Base-by-base conservation (phyloP, 768 basidiomycete genomes). In the Boletellus emodensis region DNA sequence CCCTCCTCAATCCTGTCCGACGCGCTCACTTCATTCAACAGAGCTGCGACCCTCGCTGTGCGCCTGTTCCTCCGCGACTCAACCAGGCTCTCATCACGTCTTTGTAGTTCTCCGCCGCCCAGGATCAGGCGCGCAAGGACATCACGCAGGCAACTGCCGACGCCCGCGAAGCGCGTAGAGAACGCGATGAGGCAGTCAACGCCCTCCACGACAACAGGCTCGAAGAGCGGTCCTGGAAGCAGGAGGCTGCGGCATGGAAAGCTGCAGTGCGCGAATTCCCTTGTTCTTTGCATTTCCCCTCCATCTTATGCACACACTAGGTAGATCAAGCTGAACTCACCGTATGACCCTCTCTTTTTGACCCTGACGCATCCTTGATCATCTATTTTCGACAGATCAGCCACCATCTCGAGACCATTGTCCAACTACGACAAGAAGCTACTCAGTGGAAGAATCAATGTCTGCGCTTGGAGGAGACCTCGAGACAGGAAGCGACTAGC, bases 401-500 rank as follows among this genome's bases (percentile, higher is more conserved):
- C 8, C 80, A 84, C 58, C 80, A 85, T 55, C 69, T 73, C 13
- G 81, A 85, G 43, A 80, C 80, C 6, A 81, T 86, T 46, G 62
- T 74, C 2, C 82, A 81, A 47, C 72, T 88, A 28, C 78, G 80
- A 22, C 75, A 83, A 43, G 86, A 90, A 62, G 72, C 79, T 0
- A 70, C 67, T 0, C 85, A 88, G 46, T 87, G 85, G 85, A 87
- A 87, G 65, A 80, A 83, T 44, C 87, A 89, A 58, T 72, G 75
- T 43, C 60, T 71, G 18, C 73, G 76, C 26, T 63, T 75, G 26
- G 75, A 77, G 45, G 77, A 78, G 46, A 66, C 73, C 1, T 72
- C 75, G 10, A 68, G 73, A 41, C 69, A 68, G 28, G 75, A 77
- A 52, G 79, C 85, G 0, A 72, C 74, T 46, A 84, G 84, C 57